These are phyloP conservation scores for Dorcoceras hygrometricum DNA, from an alignment of 257 asterid genomes.

Conservation along the genomic window DNA sequence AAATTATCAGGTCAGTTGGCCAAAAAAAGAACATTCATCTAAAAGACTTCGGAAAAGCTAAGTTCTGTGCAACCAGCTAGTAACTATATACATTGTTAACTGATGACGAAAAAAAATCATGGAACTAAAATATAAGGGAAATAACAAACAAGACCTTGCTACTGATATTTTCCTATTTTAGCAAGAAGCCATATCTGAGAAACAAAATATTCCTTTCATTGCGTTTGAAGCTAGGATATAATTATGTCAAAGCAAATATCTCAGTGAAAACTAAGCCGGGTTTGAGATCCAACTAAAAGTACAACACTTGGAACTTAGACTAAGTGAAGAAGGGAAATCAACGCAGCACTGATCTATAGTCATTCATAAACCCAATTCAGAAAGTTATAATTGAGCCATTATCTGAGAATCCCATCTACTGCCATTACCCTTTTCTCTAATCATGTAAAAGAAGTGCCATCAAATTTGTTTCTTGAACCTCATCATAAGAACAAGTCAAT, in stretches of 20 bases:
- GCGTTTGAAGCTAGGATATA: background rate
- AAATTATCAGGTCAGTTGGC: too few species aligned
- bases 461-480: background rate
- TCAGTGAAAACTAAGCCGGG: background rate
- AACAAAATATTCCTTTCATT: slow-evolving; percentile 6
- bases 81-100: too few species aligned
- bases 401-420: background rate
- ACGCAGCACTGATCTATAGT: background rate
- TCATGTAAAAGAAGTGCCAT: background rate
- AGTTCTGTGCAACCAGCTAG: too few species aligned
- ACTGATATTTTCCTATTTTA: too few species aligned
- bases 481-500: too few species aligned
- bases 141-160: too few species aligned
- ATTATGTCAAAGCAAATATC: background rate
- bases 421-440: background rate
- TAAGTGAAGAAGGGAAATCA: background rate
- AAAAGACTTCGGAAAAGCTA: too few species aligned
- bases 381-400: background rate
- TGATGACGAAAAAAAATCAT: too few species aligned
- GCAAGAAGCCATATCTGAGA: background rate
- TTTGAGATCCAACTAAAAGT: background rate
- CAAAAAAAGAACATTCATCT: too few species aligned
- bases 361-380: background rate
- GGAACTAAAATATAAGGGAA: too few species aligned
- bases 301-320: background rate